Base-by-base conservation (phyloP, 805 yeast species). In the Wickerhamiella azymoides region DNA sequence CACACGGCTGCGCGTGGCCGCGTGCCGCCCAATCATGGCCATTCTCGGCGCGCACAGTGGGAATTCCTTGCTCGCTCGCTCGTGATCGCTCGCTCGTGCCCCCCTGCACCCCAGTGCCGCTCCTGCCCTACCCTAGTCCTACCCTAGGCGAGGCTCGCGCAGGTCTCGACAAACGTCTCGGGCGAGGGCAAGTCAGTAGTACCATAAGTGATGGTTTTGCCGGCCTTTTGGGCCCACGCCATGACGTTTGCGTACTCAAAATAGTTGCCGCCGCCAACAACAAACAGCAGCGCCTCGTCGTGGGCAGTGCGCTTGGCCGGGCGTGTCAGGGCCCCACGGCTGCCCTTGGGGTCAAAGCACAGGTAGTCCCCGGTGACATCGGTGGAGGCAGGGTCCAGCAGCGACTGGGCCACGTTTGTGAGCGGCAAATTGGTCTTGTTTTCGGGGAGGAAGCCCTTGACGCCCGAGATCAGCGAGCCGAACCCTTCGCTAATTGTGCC, bases 231-330 rank as follows among this genome's bases (percentile, higher is more conserved):
- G 0, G 77, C 75, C 93, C 95, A 88, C 62, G 88, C 95, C 62
- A 84, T 94, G 57, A 92, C 72, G 58, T 89, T 89, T 49, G 88
- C 93, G 60, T 89, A 92, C 65, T 92, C 99, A 51, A 84, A 66
- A 60, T 86, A 92, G 62, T 84, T 88, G 40, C 97, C 97, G 30
- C 98, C 98, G 21, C 98, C 99, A 47, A 92, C 88, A 44, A 88
- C 84, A 62, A 92, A 92, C 17, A 92, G 94, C 42, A 84, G 67
- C 1, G 93, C 77, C 53, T 85, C 92, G 49, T 77, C 77, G 61
- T 84, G 85, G 10, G 79, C 68, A 53, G 80, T 83, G 58, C 94
- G 76, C 61, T 77, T 81, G 33, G 96, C 96, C 32, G 88, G 89
- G 55, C 81, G 78, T 2, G 94, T 78, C 55, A 81, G 88, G 6